These are phyloP conservation scores for Kodamaea fungicola DNA, from an alignment of 1,139 yeast species.

Conservation along the genomic window DNA sequence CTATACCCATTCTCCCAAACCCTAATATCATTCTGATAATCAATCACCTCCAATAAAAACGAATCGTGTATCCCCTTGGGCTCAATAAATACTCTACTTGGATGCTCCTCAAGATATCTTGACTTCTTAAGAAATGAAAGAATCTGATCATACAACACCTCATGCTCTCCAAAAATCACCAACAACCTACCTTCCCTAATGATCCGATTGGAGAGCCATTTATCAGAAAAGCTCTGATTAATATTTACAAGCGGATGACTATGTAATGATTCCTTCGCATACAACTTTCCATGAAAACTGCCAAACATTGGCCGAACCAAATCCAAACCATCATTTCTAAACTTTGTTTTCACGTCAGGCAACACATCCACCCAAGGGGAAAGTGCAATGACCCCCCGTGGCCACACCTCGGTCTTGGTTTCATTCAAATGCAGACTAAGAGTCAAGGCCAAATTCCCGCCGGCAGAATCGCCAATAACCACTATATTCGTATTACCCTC, in stretches of 20 bases:
- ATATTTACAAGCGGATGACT: slow-evolving; percentile 4
- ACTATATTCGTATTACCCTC: slow-evolving; percentile 31
- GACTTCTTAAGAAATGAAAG: slow-evolving; percentile 18
- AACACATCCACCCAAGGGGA: slow-evolving; percentile 37
- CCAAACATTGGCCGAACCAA: slow-evolving; percentile 28
- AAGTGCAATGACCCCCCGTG: slow-evolving; percentile 29
- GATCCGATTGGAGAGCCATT: slow-evolving; percentile 4
- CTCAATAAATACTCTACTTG: slow-evolving; percentile 7
- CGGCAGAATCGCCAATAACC: slow-evolving; percentile 42
- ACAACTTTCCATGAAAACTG: slow-evolving; percentile 14
- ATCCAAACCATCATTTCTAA: slow-evolving; percentile 4
- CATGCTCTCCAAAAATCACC: slow-evolving; percentile 42
- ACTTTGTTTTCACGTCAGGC: slow-evolving; percentile 17
- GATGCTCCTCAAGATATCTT: slow-evolving; percentile 12
- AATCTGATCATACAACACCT: slow-evolving; percentile 39
- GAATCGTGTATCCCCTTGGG: slow-evolving; percentile 15
- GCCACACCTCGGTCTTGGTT: slow-evolving; percentile 14
- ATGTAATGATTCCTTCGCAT: slow-evolving; percentile 1
- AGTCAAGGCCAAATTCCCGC: slow-evolving; percentile 35
- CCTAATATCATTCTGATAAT: slow-evolving; percentile 4
- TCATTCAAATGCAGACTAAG: slow-evolving; percentile 26
- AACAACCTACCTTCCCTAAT: slow-evolving; percentile 8
- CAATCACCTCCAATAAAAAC: slow-evolving; percentile 20
- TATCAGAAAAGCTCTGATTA: slow-evolving; percentile 4
- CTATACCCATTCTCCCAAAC: slow-evolving; percentile 5